Evolutionary conservation across 257 asterid genomes (phyloP).

Genomic region (Scutellaria baicalensis): DNA sequence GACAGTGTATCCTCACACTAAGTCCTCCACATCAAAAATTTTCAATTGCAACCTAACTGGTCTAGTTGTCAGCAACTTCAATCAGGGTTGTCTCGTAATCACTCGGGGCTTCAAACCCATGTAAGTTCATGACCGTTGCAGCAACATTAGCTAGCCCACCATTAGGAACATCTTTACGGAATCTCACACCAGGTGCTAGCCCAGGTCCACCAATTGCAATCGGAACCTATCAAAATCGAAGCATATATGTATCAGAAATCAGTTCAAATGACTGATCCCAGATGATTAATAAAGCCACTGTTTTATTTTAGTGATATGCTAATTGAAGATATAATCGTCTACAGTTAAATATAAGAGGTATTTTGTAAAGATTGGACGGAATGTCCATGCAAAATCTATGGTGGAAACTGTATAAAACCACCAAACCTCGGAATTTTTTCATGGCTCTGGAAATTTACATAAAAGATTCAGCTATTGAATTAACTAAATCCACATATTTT

Average conservation of each 20-base stretch:
- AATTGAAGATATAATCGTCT: neutral
- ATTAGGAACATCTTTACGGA: slow-evolving; percentile 66
- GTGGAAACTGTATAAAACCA: neutral
- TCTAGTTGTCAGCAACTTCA: slow-evolving; percentile 66
- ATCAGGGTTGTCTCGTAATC: slow-evolving; percentile 92
- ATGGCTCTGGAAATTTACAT: neutral
- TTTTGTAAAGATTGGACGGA: neutral
- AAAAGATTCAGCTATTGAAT: neutral
- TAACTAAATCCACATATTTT: neutral
- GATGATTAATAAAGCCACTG: neutral
- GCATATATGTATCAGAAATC: neutral
- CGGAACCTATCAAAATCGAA: slow-evolving; percentile 48
- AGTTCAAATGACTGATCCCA: neutral
- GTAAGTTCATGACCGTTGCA: slow-evolving; percentile 87
- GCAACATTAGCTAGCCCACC: slow-evolving; percentile 97
- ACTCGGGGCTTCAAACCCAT: slow-evolving; percentile 76
- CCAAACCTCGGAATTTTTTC: no score
- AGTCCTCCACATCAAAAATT: slow-evolving; percentile 18
- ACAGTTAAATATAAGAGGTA: neutral
- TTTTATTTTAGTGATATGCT: neutral
- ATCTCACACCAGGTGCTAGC: slow-evolving; percentile 66
- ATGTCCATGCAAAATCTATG: neutral
- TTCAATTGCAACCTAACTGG: neutral
- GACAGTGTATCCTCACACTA: neutral
- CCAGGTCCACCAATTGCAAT: slow-evolving; percentile 98